Base-by-base conservation (phyloP, 768 basidiomycete genomes). In the Phaffia australis region DNA sequence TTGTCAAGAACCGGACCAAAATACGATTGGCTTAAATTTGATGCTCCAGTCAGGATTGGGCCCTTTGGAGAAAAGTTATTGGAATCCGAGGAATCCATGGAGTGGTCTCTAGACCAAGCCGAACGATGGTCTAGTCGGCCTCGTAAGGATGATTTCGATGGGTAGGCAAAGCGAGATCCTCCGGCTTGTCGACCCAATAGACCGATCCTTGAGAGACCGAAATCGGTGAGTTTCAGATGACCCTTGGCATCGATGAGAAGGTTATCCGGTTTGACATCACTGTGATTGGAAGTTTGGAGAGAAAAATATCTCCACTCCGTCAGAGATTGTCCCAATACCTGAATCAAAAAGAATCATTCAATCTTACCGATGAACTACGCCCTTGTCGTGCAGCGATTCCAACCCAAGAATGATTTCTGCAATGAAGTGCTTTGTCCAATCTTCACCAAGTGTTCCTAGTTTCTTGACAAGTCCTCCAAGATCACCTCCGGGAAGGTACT, bases 231-330 rank as follows among this genome's bases (percentile, higher is more conserved):
- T 77, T 98, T 98, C 73, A 99, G 80, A 76, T 99, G 95, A 21
- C 95, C 95, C 72, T 92, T 86, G 58, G 89, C 83, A 77, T 99
- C 94, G 72, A 99, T 98, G 49, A 99, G 87, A 50, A 99, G 79
- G 74, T 99, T 99, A 78, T 99, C 95, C 18, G 95, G 95, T 75
- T 98, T 98, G 68, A 98, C 78, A 75, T 98, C 95, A 79, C 95
- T 95, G 74, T 35, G 73, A 23, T 29, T 19, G 18, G 49, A 8
- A 14, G n/a, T 29, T 2, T n/a, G 56, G 19, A 30, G 60, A 46
- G n/a, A 60, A 50, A 65, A 63, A 8, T 7, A 19, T 23, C 21
- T 23, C 14, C 19, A 6, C 1, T 19, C 42, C 11, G 11, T 42
- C 11, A 42, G 35, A 5, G 35, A 42, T 42, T 11, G 35, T 42